These are phyloP conservation scores for Taphrina sp. DNA, from an alignment of 1,139 yeast species.

Conservation along the genomic window DNA sequence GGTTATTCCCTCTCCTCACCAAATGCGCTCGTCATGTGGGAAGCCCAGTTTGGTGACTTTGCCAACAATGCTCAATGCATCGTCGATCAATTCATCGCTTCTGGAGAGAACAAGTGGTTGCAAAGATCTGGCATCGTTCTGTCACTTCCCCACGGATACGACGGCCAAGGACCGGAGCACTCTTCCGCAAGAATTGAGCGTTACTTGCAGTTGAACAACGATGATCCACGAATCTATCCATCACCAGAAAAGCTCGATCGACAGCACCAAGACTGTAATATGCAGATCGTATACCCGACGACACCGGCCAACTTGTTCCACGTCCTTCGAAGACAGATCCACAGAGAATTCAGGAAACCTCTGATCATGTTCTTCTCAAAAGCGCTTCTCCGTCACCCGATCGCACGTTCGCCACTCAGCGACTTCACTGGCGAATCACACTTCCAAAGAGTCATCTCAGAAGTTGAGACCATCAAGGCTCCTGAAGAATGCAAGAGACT, in stretches of 20 bases:
- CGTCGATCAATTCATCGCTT: constrained; percentile 92
- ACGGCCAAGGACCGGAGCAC: constrained; percentile 99
- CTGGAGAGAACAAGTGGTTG: constrained; percentile 98
- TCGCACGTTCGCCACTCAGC: constrained; percentile 77
- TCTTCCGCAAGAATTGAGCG: constrained; percentile 97
- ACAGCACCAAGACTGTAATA: constrained; percentile 98
- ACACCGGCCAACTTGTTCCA: constrained; percentile 98
- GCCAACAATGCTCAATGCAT: constrained; percentile 99
- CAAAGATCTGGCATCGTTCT: constrained; percentile 96
- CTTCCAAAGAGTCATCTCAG: constrained; percentile 96
- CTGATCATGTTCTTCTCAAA: constrained; percentile 83
- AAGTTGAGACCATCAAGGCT: constrained; percentile 65
- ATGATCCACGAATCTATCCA: constrained; percentile 94
- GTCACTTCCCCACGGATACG: constrained; percentile 98
- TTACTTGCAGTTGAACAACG: constrained; percentile 92
- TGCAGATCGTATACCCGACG: constrained; percentile 97
- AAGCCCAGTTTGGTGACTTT: constrained; percentile 99
- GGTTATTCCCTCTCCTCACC: constrained; percentile 98
- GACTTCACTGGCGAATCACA: constrained; percentile 91
- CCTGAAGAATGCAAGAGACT: constrained; percentile 87
- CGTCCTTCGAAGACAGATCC: constrained; percentile 97
- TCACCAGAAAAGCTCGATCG: constrained; percentile 81
- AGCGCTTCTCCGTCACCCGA: constrained; percentile 93
- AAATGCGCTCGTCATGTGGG: constrained; percentile 97
- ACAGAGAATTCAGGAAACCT: constrained; percentile 96